Evolutionary conservation across 768 basidiomycete genomes (phyloP).

Genomic region (Leccinum variicolor): DNA sequence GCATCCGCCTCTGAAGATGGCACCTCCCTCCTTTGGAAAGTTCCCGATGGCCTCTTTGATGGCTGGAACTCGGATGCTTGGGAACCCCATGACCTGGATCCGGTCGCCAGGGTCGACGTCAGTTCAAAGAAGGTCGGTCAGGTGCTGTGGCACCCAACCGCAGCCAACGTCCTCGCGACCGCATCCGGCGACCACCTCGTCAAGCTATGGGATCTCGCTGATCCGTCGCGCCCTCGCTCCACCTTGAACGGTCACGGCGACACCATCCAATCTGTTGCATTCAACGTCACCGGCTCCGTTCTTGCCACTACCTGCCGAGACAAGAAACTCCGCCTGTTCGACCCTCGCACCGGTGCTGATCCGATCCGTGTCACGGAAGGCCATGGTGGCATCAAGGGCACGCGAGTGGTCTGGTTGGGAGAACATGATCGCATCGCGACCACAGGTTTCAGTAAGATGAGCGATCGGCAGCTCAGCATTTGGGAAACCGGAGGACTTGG

Average conservation of each 20-base stretch:
- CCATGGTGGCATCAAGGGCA: constrained; percentile 91
- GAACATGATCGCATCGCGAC: constrained; percentile 85
- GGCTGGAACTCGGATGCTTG: constrained; percentile 85
- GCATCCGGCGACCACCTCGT: constrained; percentile 82
- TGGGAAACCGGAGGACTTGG: constrained; percentile 84
- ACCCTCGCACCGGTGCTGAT: constrained; percentile 80
- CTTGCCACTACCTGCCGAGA: constrained; percentile 91
- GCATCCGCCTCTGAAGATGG: constrained; percentile 95
- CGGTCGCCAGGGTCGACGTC: constrained; percentile 74
- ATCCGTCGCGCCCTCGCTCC: constrained; percentile 58
- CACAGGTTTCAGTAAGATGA: constrained; percentile 97
- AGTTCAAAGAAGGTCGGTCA: constrained; percentile 91
- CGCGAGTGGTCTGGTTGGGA: constrained; percentile 89
- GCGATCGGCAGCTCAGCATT: constrained; percentile 83
- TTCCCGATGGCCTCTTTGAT: constrained; percentile 64
- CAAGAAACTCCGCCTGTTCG: constrained; percentile 88
- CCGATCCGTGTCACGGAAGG: constrained; percentile 82
- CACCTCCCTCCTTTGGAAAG: constrained; percentile 89
- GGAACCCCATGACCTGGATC: constrained; percentile 80
- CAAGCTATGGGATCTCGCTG: constrained; percentile 88
- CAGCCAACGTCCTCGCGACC: constrained; percentile 79
- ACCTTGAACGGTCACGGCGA: constrained; percentile 78
- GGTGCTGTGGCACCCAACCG: constrained; percentile 91
- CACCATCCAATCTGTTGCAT: constrained; percentile 81
- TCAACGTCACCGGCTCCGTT: constrained; percentile 75